A percentile compares a stretch with the other conserved stretches of the same genome.
These are phyloP conservation scores for Solioccasus polychromus DNA, from an alignment of 768 basidiomycete genomes.

Conservation along the genomic window DNA sequence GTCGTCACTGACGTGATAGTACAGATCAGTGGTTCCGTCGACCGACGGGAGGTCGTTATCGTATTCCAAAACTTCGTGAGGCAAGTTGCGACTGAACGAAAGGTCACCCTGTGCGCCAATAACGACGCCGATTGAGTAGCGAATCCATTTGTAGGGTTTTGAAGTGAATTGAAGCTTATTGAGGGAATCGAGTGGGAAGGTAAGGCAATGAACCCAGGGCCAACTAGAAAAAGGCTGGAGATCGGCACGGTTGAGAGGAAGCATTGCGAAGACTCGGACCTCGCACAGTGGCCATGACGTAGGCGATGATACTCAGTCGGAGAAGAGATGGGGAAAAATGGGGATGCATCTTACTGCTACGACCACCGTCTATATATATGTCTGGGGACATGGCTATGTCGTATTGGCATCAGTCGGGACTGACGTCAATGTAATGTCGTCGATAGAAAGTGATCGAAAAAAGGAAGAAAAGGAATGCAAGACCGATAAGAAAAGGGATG, in stretches of 20 bases:
- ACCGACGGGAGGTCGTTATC: not conserved
- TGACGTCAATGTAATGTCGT: too few relatives aligned
- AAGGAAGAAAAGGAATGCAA: too few relatives aligned
- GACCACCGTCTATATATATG: too few relatives aligned
- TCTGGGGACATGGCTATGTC: too few relatives aligned
- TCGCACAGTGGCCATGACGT: too few relatives aligned
- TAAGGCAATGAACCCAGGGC: constrained; percentile 2
- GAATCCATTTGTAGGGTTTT: constrained; percentile 7
- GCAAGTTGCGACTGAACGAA: not conserved
- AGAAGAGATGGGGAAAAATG: too few relatives aligned
- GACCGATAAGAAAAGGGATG: too few relatives aligned
- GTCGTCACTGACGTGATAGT: not conserved
- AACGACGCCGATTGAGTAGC: constrained; percentile 2
- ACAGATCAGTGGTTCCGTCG: not conserved
- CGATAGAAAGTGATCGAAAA: too few relatives aligned
- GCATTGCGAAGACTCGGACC: not conserved
- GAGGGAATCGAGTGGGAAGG: not conserved
- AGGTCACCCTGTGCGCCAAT: too few relatives aligned
- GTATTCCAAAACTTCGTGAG: not conserved
- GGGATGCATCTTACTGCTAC: too few relatives aligned
- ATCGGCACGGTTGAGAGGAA: not conserved
- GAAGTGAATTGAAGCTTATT: not conserved
- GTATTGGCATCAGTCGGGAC: too few relatives aligned
- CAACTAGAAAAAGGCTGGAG: not conserved
- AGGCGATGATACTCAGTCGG: too few relatives aligned